Conservation (phyloP, 805 yeast species). For the Candida insectorum region DNA sequence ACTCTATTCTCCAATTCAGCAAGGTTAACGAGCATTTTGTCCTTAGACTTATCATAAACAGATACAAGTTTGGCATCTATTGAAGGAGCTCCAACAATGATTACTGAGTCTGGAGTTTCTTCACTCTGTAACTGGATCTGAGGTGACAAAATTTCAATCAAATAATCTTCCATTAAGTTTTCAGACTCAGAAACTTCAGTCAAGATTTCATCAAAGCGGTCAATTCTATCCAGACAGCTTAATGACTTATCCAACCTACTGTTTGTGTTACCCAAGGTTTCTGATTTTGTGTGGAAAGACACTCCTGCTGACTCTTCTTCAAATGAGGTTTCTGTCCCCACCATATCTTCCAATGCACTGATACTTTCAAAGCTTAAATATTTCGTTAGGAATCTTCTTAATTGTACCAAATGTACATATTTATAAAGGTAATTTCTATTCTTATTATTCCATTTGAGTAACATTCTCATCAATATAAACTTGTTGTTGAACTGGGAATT, state of each 20-base stretch:
- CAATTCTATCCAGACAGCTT: constrained; percentile 18
- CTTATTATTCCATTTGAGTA: constrained; percentile 39
- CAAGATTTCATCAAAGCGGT: constrained; percentile 30
- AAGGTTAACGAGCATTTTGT: constrained; percentile 31
- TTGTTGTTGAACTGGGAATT: constrained; percentile 30
- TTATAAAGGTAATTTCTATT: constrained; percentile 31
- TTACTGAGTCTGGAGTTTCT: constrained; percentile 47
- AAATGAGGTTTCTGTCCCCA: constrained; percentile 6
- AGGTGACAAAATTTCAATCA: constrained; percentile 38
- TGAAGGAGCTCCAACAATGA: constrained; percentile 69
- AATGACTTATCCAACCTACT: constrained; percentile 1
- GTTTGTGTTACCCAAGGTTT: neutral
- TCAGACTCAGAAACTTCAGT: constrained; percentile 19
- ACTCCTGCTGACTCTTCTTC: constrained; percentile 9
- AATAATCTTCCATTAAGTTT: constrained; percentile 34
- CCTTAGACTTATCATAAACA: constrained; percentile 44
- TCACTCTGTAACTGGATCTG: constrained; percentile 42
- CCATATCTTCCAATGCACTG: constrained; percentile 28
- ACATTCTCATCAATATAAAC: constrained; percentile 36
- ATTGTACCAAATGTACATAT: constrained; percentile 36
- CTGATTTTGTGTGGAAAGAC: neutral
- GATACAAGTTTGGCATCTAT: constrained; percentile 69
- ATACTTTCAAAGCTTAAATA: constrained; percentile 35
- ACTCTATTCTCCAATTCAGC: constrained; percentile 56
- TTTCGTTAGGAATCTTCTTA: constrained; percentile 22